A percentile compares a stretch with the other conserved stretches of the same genome.
phyloP scores from a whole-genome alignment of 331 rosid genomes.

The Cydonia oblonga region DNA sequence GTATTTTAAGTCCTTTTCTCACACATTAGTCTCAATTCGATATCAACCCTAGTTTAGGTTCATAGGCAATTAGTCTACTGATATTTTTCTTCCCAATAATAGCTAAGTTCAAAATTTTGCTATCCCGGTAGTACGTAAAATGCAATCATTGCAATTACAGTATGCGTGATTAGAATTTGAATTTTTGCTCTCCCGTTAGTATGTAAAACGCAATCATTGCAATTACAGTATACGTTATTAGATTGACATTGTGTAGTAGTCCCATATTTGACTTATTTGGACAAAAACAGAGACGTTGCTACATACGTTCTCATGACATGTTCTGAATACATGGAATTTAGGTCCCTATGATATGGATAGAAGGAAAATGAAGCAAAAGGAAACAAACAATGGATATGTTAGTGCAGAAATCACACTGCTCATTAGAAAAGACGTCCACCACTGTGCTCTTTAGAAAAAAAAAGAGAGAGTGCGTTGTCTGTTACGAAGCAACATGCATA shows the following conservation, averaged over 20 bases:
- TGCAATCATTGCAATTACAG: too few species aligned
- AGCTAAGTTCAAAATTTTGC: too few species aligned
- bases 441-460: not conserved
- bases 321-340: not conserved
- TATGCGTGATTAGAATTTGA: too few species aligned
- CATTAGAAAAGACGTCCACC: not conserved
- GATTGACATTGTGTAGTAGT: not conserved
- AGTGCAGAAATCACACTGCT: not conserved
- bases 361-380: not conserved
- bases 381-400: conserved; percentile 1
- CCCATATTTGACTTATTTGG: not conserved
- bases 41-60: not conserved
- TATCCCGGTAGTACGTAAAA: too few species aligned
- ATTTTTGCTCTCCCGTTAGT: too few species aligned
- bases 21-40: not conserved
- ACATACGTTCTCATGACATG: not conserved
- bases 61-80: not conserved
- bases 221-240: too few species aligned
- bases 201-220: too few species aligned
- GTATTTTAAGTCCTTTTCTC: not conserved
- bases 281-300: not conserved
- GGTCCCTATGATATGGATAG: conserved; percentile 1
- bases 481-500: not conserved
- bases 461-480: conserved; percentile 7
- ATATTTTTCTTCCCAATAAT: not conserved